Evolutionary conservation across 176 grass and related monocot species (phyloP).

Genomic region (Phoenix roebelenii): DNA sequence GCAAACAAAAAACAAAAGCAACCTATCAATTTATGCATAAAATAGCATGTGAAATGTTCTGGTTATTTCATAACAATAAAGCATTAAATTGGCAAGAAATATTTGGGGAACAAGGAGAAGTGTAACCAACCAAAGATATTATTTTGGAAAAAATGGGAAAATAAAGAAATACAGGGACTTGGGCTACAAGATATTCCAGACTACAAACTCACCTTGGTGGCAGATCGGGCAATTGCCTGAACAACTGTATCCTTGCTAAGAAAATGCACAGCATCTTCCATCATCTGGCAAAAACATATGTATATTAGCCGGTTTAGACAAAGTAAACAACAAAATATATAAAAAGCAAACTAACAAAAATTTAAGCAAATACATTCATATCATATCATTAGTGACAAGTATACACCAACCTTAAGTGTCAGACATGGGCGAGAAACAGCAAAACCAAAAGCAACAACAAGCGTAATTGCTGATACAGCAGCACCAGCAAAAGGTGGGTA

Average conservation of each 20-base stretch:
- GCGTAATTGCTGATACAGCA: conserved; percentile 74
- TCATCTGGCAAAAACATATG: conserved; percentile 46
- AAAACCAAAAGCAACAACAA: conserved; percentile 93
- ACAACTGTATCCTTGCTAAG: conserved; percentile 94
- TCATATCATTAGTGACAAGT: background rate
- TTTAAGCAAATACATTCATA: too few relatives aligned
- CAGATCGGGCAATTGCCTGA: conserved; percentile 93
- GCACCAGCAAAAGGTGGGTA: conserved; percentile 84
- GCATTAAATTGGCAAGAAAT: too few relatives aligned
- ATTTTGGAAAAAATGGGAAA: too few relatives aligned
- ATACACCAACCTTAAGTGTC: conserved; percentile 74
- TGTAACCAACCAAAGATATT: too few relatives aligned
- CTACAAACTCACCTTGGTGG: conserved; percentile 63
- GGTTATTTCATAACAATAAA: too few relatives aligned
- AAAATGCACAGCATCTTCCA: conserved; percentile 93
- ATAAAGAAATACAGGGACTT: too few relatives aligned
- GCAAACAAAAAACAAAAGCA: too few relatives aligned
- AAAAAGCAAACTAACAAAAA: too few relatives aligned
- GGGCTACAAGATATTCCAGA: conserved; percentile 16
- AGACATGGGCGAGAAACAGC: conserved; percentile 86
- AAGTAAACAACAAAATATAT: background rate
- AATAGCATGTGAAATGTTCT: background rate
- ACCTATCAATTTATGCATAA: too few relatives aligned
- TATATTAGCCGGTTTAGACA: conserved; percentile 1
- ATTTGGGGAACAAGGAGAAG: too few relatives aligned